Percentiles rank a stretch among this genome's conserved stretches.
Evolutionary conservation across 805 yeast species (phyloP).

Genomic region (Kazachstania psychrophila): DNA sequence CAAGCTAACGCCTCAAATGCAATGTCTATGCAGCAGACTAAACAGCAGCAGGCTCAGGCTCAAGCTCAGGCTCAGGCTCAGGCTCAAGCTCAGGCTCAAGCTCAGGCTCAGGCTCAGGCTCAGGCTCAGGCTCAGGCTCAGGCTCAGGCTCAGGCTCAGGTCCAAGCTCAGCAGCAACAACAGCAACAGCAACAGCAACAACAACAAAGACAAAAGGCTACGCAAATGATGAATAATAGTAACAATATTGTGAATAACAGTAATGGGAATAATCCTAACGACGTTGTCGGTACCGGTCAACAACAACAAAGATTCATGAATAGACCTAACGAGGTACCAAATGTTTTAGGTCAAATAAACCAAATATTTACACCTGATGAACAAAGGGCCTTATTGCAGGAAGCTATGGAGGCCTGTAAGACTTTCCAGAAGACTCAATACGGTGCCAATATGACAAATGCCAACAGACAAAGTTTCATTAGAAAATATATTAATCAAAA

Average conservation of each 20-base stretch:
- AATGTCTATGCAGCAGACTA: constrained; percentile 25
- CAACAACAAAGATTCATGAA: constrained; percentile 25
- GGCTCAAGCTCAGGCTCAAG: constrained; percentile 13
- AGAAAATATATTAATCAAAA: constrained; percentile 31
- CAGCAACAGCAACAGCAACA: constrained; percentile 8
- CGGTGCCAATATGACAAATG: constrained; percentile 22
- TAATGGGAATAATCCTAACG: not conserved
- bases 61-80: constrained; percentile 22
- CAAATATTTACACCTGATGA: constrained; percentile 31
- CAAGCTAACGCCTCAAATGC: constrained; percentile 22
- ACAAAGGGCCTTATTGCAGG: constrained; percentile 28
- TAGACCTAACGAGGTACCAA: constrained; percentile 25
- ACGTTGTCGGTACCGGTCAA: constrained; percentile 8
- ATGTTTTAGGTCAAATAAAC: constrained; percentile 27
- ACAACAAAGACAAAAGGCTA: constrained; percentile 9
- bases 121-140: constrained; percentile 14
- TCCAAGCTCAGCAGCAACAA: constrained; percentile 17
- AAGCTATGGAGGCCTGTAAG: constrained; percentile 31
- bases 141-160: constrained; percentile 11
- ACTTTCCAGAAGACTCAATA: constrained; percentile 28
- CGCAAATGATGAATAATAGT: constrained; percentile 12
- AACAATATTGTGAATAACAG: constrained; percentile 1
- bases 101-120: constrained; percentile 8
- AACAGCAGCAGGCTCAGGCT: constrained; percentile 11
- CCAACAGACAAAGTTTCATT: constrained; percentile 26